Percentiles rank a stretch among this genome's conserved stretches.
Conservation (phyloP, 805 yeast species). For the Komagataella mondaviorum region DNA sequence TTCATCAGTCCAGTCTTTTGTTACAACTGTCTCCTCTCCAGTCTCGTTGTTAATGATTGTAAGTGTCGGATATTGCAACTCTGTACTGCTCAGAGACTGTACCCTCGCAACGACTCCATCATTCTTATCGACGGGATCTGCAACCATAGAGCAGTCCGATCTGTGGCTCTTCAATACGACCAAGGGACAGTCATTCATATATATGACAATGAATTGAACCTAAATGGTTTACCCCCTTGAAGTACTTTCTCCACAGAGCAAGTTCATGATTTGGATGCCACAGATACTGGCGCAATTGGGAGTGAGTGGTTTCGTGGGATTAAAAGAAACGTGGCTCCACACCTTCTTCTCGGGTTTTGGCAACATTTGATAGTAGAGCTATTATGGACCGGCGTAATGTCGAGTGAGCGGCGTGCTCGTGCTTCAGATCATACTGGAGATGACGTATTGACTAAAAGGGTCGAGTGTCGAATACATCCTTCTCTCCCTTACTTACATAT, state of each 20-base stretch:
- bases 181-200: background rate
- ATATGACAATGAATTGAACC: background rate
- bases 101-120: background rate
- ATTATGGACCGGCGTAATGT: background rate
- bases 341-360: background rate
- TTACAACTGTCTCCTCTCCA: conserved; percentile 3
- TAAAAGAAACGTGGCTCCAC: background rate
- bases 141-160: background rate
- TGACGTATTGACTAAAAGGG: background rate
- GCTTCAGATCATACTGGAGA: background rate
- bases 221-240: background rate
- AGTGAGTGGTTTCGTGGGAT: background rate
- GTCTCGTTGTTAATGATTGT: conserved; percentile 2
- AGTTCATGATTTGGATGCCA: background rate
- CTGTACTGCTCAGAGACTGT: background rate
- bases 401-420: background rate
- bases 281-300: background rate
- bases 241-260: background rate
- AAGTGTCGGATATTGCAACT: background rate
- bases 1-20: conserved; percentile 7
- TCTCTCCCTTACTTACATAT: background rate
- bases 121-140: background rate
- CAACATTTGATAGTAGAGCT: background rate
- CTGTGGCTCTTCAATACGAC: background rate
- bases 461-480: background rate